Percentiles rank a stretch among this genome's conserved stretches.
Evolutionary conservation across 2,329 filamentous ascomycete species (phyloP).

Genomic region (Harringtonia lauricola): DNA sequence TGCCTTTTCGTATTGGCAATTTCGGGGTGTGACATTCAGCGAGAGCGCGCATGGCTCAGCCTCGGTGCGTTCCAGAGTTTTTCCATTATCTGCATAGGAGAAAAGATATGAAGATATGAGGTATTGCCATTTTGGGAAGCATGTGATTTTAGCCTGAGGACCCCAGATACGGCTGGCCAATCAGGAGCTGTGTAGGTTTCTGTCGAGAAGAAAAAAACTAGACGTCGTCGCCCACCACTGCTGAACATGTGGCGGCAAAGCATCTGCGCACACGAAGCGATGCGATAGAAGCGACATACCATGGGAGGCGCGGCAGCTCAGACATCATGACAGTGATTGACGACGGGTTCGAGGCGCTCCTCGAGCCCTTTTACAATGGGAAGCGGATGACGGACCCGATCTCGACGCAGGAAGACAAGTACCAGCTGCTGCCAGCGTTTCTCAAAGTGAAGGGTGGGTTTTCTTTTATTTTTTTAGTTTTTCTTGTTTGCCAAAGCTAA

Average conservation of each 20-base stretch:
- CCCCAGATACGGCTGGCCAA: background rate
- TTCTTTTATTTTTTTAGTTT: conserved; percentile 6
- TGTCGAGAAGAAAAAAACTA: background rate
- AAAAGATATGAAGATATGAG: too few relatives aligned
- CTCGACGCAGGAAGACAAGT: conserved; percentile 71
- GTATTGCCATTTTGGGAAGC: background rate
- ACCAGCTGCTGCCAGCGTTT: conserved; percentile 94
- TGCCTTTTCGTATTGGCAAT: too few relatives aligned
- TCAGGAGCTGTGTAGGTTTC: background rate
- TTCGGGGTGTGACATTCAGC: too few relatives aligned
- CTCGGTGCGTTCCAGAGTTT: too few relatives aligned
- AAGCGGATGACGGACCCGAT: conserved; percentile 57
- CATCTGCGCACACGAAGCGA: too few relatives aligned
- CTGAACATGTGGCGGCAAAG: too few relatives aligned
- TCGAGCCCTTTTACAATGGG: conserved; percentile 58
- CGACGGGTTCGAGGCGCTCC: conserved; percentile 54
- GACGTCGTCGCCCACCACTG: background rate
- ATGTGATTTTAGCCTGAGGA: background rate
- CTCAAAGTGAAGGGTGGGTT: conserved; percentile 77
- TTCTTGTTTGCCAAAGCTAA: background rate
- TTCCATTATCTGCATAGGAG: too few relatives aligned
- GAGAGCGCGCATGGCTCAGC: too few relatives aligned
- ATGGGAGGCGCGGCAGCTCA: background rate
- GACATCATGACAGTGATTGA: conserved; percentile 40
- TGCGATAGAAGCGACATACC: too few relatives aligned